phyloP scores from a whole-genome alignment of 164 flowering plant species.

The Echeveria elegans region DNA sequence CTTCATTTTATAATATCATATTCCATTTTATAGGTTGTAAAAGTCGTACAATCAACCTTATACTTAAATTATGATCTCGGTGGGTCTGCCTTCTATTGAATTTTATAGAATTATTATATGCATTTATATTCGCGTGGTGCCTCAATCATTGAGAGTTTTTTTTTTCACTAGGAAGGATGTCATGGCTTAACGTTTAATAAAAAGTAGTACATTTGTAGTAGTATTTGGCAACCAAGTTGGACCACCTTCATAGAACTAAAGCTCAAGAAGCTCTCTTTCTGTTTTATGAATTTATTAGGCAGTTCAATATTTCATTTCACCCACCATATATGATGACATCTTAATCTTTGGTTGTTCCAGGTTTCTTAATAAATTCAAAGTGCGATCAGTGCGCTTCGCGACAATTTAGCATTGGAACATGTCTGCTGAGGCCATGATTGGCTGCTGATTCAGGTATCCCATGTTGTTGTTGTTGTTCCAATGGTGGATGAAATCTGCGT shows the following conservation, averaged over 20 bases:
- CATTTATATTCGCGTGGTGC: too few species aligned
- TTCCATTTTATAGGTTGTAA: not conserved
- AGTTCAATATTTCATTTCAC: not conserved
- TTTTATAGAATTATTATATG: not conserved
- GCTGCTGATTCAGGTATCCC: slow-evolving; percentile 23
- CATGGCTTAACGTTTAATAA: not conserved
- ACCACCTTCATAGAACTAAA: not conserved
- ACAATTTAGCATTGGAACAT: too few species aligned
- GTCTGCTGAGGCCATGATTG: too few species aligned
- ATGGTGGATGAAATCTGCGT: slow-evolving; percentile 16
- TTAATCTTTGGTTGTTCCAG: not conserved
- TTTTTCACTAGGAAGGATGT: not conserved
- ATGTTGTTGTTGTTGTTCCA: slow-evolving; percentile 19
- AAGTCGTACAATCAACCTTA: not conserved
- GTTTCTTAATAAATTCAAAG: not conserved
- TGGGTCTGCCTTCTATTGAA: not conserved
- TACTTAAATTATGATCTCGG: not conserved
- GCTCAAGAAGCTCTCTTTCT: not conserved
- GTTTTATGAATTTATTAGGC: not conserved
- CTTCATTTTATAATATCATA: not conserved
- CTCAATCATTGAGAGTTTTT: not conserved
- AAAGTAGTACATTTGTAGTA: not conserved
- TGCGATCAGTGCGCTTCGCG: not conserved
- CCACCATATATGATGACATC: not conserved
- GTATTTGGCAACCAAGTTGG: not conserved